Base-by-base conservation (phyloP, 2,329 filamentous ascomycete genomes). In the Camptophora hylomeconis region DNA sequence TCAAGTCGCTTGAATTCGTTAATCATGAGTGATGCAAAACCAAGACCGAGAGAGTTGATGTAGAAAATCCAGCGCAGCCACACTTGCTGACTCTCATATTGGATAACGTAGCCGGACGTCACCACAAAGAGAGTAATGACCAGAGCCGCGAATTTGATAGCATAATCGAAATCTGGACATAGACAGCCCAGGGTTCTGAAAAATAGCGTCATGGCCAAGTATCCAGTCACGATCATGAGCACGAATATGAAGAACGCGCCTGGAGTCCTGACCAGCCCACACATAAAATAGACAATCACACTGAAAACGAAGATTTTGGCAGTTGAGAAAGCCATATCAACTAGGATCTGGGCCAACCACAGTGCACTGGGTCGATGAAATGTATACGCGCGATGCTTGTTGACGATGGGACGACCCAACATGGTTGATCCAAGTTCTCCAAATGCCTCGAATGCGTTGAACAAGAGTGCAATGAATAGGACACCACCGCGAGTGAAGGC, bases 371-470 rank as follows among this genome's bases (percentile, higher is more conserved):
- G 83, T 18, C 80, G 67, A 49, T 89, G 78, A 47, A 92, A 87
- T 0, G 81, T 78, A 43, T 82, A 92, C 0, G 79, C 75, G 33
- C 77, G 74, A 52, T 92, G 83, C 50, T 89, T 92, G 50, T 84
- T 82, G 36, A 92, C 68, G 20, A 92, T 79, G 0, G 75, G 66
- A 6, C 83, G 67, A 1, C 77, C 80, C 10, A 75, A 57, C 79
- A 89, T 87, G 2, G 77, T 79, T 7, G 67, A 65, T 0, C 67
- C 77, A 0, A 92, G 56, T 51, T 92, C 82, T 0, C 76, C 71
- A 47, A 89, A 86, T 14, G 82, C 80, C 47, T 83, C 75, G 53
- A 92, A 87, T n/a, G 79, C 78, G 50, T 87, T 87, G 65, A 87
- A 87, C 4, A 92, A 57, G 2, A 92, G 67, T 13, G 78, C 63